Percentiles rank a stretch among this genome's conserved stretches.
These are phyloP conservation scores for Chaetomiaceae sp. DNA, from an alignment of 2,329 filamentous ascomycete genomes.

Conservation along the genomic window DNA sequence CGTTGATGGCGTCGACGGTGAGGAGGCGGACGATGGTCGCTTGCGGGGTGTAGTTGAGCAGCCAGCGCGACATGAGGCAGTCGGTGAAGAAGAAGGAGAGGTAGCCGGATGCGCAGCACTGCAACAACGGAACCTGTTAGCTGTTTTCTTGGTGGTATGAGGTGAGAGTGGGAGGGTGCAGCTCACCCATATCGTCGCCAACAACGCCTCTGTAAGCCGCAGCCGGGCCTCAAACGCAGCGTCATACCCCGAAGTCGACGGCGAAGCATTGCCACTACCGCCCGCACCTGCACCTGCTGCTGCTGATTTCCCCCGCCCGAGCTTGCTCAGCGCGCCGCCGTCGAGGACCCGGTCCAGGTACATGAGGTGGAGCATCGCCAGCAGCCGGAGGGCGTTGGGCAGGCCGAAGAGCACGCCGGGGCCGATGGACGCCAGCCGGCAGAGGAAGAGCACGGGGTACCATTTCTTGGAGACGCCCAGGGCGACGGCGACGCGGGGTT, in stretches of 20 bases:
- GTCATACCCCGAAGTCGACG: slow-evolving; percentile 9
- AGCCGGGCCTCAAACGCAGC: slow-evolving; percentile 42
- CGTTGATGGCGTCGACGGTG: slow-evolving; percentile 69
- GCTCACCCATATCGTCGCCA: slow-evolving; percentile 69
- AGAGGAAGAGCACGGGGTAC: slow-evolving; percentile 68
- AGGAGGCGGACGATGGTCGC: slow-evolving; percentile 76
- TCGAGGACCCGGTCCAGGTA: slow-evolving; percentile 19
- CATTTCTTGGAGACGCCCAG: slow-evolving; percentile 68
- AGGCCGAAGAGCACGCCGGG: slow-evolving; percentile 70
- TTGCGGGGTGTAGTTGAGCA: slow-evolving; percentile 77
- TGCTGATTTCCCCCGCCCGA: not conserved
- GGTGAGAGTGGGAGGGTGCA: slow-evolving; percentile 5
- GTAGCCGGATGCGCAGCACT: slow-evolving; percentile 74
- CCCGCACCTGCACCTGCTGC: not conserved
- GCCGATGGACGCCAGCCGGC: slow-evolving; percentile 66
- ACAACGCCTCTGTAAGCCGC: slow-evolving; percentile 61
- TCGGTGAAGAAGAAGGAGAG: slow-evolving; percentile 80
- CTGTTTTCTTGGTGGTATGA: not conserved
- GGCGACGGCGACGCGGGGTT: slow-evolving; percentile 74
- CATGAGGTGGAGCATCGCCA: slow-evolving; percentile 56
- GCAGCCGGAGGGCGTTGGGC: slow-evolving; percentile 62
- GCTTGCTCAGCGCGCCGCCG: slow-evolving; percentile 10
- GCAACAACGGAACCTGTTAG: slow-evolving; percentile 7
- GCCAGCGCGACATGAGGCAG: slow-evolving; percentile 81
- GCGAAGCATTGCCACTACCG: not conserved